Conservation (phyloP, 2,329 filamentous ascomycete genomes). For the Pyrenophora graminea region DNA sequence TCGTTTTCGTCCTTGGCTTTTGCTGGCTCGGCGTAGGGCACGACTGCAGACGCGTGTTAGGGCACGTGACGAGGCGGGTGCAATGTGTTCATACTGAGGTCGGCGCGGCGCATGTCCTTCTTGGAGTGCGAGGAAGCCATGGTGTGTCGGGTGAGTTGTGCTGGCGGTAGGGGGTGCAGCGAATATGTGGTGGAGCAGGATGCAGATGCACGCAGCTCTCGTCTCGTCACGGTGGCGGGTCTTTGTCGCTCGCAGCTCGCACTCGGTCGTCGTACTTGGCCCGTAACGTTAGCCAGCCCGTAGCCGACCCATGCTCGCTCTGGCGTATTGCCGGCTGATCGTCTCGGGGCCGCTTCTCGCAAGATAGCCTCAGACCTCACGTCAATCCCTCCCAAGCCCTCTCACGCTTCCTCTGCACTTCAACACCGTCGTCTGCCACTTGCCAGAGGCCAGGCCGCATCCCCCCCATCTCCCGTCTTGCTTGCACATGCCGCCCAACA, state of each 20-base stretch:
- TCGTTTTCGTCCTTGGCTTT: slow-evolving; percentile 68
- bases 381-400: slow-evolving; percentile 1
- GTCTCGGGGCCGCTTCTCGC: slow-evolving; percentile 15
- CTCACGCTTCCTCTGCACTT: slow-evolving; percentile 11
- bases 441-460: not conserved
- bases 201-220: slow-evolving; percentile 3
- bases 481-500: slow-evolving; percentile 15
- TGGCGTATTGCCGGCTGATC: slow-evolving; percentile 12
- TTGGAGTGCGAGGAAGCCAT: slow-evolving; percentile 68
- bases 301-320: slow-evolving; percentile 12
- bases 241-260: too few relatives aligned
- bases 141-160: slow-evolving; percentile 23
- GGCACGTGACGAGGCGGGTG: slow-evolving; percentile 33
- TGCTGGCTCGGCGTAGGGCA: slow-evolving; percentile 81
- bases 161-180: not conserved
- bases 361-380: slow-evolving; percentile 19
- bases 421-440: slow-evolving; percentile 6
- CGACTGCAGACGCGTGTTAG: slow-evolving; percentile 60
- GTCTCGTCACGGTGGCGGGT: not conserved
- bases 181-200: not conserved
- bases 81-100: slow-evolving; percentile 62
- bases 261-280: not conserved
- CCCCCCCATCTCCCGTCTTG: slow-evolving; percentile 4
- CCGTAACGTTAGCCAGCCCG: not conserved
- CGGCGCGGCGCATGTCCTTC: slow-evolving; percentile 75